Percentiles rank a stretch among this genome's conserved stretches.
Evolutionary conservation across 2,329 filamentous ascomycete species (phyloP).

Genomic region (Aspergillus japonicus): DNA sequence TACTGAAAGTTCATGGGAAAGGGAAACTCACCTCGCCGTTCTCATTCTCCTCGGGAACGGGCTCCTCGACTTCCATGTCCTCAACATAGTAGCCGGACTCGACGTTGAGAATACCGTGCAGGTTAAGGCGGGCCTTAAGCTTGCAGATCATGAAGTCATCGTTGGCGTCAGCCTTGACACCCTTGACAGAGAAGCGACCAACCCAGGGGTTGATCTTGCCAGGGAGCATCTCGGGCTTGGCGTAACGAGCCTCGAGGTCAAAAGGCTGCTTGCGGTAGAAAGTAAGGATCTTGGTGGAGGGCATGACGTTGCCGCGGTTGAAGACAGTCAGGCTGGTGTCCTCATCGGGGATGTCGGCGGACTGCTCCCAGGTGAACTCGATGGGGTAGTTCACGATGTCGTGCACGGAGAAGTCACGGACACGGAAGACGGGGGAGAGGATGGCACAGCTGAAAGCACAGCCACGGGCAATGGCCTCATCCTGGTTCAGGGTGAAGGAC

Average conservation of each 20-base stretch:
- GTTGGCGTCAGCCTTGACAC: slow-evolving; percentile 87
- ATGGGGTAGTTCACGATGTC: slow-evolving; percentile 98
- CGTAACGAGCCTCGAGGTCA: slow-evolving; percentile 91
- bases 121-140: slow-evolving; percentile 93
- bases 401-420: slow-evolving; percentile 95
- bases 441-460: slow-evolving; percentile 98
- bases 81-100: slow-evolving; percentile 98
- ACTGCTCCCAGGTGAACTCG: slow-evolving; percentile 99
- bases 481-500: slow-evolving; percentile 96
- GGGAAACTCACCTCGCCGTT: slow-evolving; percentile 49
- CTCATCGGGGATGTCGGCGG: slow-evolving; percentile 95
- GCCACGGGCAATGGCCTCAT: slow-evolving; percentile 92
- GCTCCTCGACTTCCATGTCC: slow-evolving; percentile 95
- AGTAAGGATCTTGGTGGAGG: slow-evolving; percentile 97
- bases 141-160: slow-evolving; percentile 99
- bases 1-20: not conserved
- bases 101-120: slow-evolving; percentile 93
- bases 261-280: slow-evolving; percentile 99
- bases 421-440: slow-evolving; percentile 94
- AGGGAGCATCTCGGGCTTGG: slow-evolving; percentile 79
- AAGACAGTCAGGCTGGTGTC: slow-evolving; percentile 97
- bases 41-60: slow-evolving; percentile 70
- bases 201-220: slow-evolving; percentile 94
- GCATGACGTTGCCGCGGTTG: slow-evolving; percentile 94
- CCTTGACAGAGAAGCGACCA: slow-evolving; percentile 95